phyloP scores from a whole-genome alignment of 306 rosid genomes.

The Trifolium repens region DNA sequence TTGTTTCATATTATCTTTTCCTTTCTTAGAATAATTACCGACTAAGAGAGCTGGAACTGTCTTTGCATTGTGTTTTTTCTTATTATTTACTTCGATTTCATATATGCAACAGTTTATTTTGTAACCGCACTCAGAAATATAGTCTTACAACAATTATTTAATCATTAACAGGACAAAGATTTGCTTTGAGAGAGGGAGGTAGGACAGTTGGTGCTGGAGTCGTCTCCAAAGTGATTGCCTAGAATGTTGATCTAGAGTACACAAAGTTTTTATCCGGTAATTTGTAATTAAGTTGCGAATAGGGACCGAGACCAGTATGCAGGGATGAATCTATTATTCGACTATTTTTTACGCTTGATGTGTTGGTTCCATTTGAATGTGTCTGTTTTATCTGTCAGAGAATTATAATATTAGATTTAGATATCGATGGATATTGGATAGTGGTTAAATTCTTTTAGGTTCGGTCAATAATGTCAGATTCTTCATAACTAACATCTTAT shows the following conservation, averaged over 20 bases:
- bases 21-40: constrained; percentile 1
- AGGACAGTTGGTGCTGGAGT: constrained; percentile 95
- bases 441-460: constrained; percentile 15
- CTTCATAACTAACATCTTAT: constrained; percentile 2
- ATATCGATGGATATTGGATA: constrained; percentile 5
- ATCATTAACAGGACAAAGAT: constrained; percentile 76
- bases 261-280: constrained; percentile 7
- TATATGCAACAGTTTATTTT: background rate
- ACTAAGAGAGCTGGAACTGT: background rate
- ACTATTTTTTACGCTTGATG: constrained; percentile 34
- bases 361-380: constrained; percentile 28
- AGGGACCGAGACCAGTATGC: constrained; percentile 37
- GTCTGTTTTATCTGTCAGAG: constrained; percentile 23
- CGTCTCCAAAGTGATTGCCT: constrained; percentile 76
- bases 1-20: background rate
- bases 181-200: constrained; percentile 93
- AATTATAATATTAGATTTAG: constrained; percentile 34
- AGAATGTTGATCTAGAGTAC: constrained; percentile 39
- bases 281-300: constrained; percentile 40
- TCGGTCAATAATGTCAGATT: constrained; percentile 27
- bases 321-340: constrained; percentile 27
- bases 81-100: constrained; percentile 14
- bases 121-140: constrained; percentile 5
- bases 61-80: constrained; percentile 19
- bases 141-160: constrained; percentile 23